Base-by-base conservation (phyloP, 805 yeast genomes). In the Hanseniaspora guilliermondii region DNA sequence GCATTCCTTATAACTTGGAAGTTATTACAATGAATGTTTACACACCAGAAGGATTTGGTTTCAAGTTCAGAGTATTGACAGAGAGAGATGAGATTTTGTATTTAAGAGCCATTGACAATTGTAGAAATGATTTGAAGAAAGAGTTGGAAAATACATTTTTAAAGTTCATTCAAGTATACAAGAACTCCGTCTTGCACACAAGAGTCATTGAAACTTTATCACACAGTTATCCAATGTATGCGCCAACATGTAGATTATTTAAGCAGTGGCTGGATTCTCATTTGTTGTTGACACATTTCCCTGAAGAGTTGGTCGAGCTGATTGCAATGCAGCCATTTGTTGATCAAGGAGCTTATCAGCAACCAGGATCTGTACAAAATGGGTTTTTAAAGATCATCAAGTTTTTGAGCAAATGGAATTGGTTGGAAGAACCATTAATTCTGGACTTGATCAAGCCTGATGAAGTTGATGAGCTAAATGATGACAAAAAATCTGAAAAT, bases 181-280 rank as follows among this genome's bases (percentile, higher is more conserved):
- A 77, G 59, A 87, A 82, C 1, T 72, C 81, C 2, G 78, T 83
- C 14, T 82, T 85, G 61, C 98, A 93, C 64, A 83, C 94, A 16
- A 77, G 97, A 62, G 78, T 87, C 5, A 73, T 93, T 16, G 76
- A 81, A 53, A 77, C 84, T 9, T 71, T 89, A 58, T 76, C 87
- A 2, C 83, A 80, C 56, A 78, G 84, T 53, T 85, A 75, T 69
- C 86, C 83, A 45, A 79, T 76, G 62, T 85, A 79, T 61, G 79
- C 95, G 0, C 80, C 95, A 6, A 79, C 91, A 0, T 91, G 85
- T 14, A 75, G 98, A 56, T 69, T 89, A 35, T 83, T 93, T 69
- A 93, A 93, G 68, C 76, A 76, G 60, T 93, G 98, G 97, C 73
- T 93, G 56, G 88, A 87, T 59, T 74, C 85, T 1, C 99, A 93